phyloP scores from a whole-genome alignment of 2,329 filamentous ascomycete species.

The Aureobasidium pullulans region DNA sequence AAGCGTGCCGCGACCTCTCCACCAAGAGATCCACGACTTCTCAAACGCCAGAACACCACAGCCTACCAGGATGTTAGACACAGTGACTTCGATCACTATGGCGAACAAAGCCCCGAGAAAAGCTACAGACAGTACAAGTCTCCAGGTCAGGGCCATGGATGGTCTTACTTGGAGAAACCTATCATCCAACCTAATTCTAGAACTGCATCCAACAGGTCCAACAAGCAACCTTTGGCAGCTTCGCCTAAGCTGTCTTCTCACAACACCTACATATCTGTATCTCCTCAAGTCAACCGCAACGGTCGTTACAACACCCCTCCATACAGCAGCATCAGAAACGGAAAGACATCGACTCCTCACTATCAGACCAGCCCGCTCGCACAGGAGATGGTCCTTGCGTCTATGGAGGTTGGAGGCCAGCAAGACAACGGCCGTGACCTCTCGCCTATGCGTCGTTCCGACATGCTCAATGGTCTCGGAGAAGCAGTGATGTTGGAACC shows the following conservation, averaged over 20 bases:
- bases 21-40: not conserved
- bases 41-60: not conserved
- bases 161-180: slow-evolving; percentile 40
- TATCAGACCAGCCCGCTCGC: not conserved
- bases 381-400: not conserved
- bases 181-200: too few relatives aligned
- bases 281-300: too few relatives aligned
- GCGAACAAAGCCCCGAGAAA: not conserved
- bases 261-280: too few relatives aligned
- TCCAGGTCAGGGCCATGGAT: not conserved
- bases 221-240: too few relatives aligned
- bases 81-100: too few relatives aligned
- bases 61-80: not conserved
- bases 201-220: too few relatives aligned
- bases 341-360: not conserved
- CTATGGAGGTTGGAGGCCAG: not conserved
- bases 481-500: not conserved
- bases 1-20: not conserved
- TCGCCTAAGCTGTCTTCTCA: too few relatives aligned
- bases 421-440: not conserved
- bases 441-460: slow-evolving; percentile 34
- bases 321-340: slow-evolving; percentile 32
- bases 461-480: slow-evolving; percentile 32
- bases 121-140: not conserved
- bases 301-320: slow-evolving; percentile 28